Base-by-base conservation (phyloP, 495 filamentous ascomycete species). In the Lasiosphaeria hispida region DNA sequence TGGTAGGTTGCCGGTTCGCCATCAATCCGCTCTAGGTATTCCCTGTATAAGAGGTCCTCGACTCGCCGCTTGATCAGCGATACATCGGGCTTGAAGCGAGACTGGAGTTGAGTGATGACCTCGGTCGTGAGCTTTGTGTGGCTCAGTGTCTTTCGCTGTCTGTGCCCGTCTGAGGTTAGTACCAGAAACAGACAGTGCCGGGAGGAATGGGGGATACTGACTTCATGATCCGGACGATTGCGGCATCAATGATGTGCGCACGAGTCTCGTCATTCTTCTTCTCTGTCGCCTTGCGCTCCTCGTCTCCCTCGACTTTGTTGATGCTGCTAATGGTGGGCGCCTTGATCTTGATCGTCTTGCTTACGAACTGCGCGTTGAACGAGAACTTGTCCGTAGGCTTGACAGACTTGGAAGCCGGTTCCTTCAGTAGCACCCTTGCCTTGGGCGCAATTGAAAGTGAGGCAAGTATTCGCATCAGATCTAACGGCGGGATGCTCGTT, bases 181-280 rank as follows among this genome's bases (percentile, higher is more conserved):
- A 34, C 36, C 57, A 42, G 10, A 56, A 18, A 40, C 38, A n/a
- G 54, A 56, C 42, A 13, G 48, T 17, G 41, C 17, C 23, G 10
- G 19, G 41, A 35, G 43, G 45, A 47, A 35, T 55, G 48, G 38
- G 30, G 35, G 10, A 79, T 84, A 63, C 68, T 47, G 81, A 96
- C 92, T 96, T 96, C 92, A 97, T 97, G 67, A 93, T 95, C 13
- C 92, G 79, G 38, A 99, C 95, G 55, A 99, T 76, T 5, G 91
- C 91, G 39, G 94, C 92, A 66, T 97, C 94, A 48, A 96, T 88
- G 15, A 84, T 81, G 42, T 86, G 85, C 10, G 79, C 84, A 15
- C 94, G 79, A 38, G 87, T 87, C 57, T 93, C 86, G 53, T 91
- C 85, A 64, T 92, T 92, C 68, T 90, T 92, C 64, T 88, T 85